Conservation (phyloP, 352 stramenopile genomes). For the Pythium periplocum region DNA sequence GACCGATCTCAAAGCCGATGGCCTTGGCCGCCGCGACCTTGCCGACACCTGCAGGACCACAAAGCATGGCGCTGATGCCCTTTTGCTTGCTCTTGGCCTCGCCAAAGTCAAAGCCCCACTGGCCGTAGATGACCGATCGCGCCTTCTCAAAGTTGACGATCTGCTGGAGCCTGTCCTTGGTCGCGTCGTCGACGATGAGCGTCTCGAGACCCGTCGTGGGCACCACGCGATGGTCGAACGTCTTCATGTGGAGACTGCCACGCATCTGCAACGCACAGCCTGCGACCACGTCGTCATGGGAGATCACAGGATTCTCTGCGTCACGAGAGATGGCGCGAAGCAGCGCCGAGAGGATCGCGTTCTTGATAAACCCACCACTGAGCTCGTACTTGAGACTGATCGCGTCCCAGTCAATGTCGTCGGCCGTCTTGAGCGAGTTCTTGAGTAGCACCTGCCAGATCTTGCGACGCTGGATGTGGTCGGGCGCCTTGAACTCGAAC, state of each 20-base stretch:
- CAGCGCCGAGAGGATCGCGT: constrained; percentile 81
- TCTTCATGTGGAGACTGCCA: constrained; percentile 86
- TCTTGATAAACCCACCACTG: constrained; percentile 89
- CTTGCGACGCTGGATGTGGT: constrained; percentile 74
- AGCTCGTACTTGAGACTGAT: constrained; percentile 87
- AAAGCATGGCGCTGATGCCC: constrained; percentile 69
- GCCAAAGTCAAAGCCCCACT: constrained; percentile 83
- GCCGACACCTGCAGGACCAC: constrained; percentile 61
- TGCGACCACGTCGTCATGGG: constrained; percentile 68
- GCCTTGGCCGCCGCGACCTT: constrained; percentile 74
- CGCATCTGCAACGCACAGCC: constrained; percentile 85
- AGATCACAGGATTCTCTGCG: constrained; percentile 53
- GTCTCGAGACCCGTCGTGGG: constrained; percentile 64
- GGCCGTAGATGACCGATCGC: constrained; percentile 78
- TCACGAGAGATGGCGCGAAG: constrained; percentile 71
- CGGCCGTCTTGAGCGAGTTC: constrained; percentile 37
- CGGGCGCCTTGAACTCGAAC: constrained; percentile 84
- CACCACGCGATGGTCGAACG: constrained; percentile 82
- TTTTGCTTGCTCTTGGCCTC: constrained; percentile 83
- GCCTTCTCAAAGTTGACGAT: constrained; percentile 84
- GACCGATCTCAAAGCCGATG: constrained; percentile 81
- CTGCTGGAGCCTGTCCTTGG: constrained; percentile 62
- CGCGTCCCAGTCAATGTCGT: constrained; percentile 79
- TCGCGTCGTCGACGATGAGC: constrained; percentile 59
- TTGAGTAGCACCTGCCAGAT: constrained; percentile 82